Conservation (phyloP, 1,139 yeast genomes). For the Taphrina pruni region DNA sequence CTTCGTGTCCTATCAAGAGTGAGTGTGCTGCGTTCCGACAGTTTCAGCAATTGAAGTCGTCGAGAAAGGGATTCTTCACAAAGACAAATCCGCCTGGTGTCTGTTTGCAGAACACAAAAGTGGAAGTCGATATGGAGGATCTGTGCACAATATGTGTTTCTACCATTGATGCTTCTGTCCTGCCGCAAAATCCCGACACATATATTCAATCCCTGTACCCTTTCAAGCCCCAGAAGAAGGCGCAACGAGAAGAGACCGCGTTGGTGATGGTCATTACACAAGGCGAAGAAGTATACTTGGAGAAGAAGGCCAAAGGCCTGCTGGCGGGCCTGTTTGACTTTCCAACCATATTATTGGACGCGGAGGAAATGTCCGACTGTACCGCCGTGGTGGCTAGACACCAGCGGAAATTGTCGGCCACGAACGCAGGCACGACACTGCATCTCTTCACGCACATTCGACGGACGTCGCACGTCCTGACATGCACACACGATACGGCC, state of each 20-base stretch:
- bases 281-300: constrained; percentile 27
- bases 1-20: constrained; percentile 32
- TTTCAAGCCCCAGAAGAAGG: constrained; percentile 36
- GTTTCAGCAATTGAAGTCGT: constrained; percentile 9
- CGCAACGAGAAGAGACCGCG: constrained; percentile 34
- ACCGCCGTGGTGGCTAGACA: constrained; percentile 15
- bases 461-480: constrained; percentile 33
- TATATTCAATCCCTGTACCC: constrained; percentile 41
- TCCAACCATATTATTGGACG: constrained; percentile 35
- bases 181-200: constrained; percentile 19
- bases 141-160: constrained; percentile 23
- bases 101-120: not conserved
- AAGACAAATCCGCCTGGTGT: constrained; percentile 8
- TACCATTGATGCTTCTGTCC: constrained; percentile 18
- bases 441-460: constrained; percentile 42
- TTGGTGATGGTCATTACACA: constrained; percentile 25
- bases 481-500: not conserved
- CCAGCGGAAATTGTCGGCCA: constrained; percentile 2
- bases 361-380: not conserved
- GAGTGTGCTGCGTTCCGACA: constrained; percentile 40
- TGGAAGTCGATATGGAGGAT: constrained; percentile 35
- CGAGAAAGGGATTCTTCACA: constrained; percentile 17
- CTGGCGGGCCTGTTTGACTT: constrained; percentile 44
- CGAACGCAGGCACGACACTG: constrained; percentile 17
- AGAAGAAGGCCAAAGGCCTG: constrained; percentile 42